These are phyloP conservation scores for Pichia californica DNA, from an alignment of 805 yeast species.

Conservation along the genomic window DNA sequence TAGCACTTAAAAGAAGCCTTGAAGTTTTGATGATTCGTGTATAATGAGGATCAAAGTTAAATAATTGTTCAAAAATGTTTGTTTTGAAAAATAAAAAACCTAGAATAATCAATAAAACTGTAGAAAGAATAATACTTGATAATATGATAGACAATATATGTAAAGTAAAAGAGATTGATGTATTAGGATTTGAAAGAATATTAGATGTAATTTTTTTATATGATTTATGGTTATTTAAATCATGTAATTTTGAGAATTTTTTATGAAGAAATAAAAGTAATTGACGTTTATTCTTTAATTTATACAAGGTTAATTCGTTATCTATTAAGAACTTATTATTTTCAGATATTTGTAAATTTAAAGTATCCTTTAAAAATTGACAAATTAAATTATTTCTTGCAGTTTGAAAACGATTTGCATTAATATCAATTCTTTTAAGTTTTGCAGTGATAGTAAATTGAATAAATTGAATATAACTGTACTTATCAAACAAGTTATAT, in stretches of 20 bases:
- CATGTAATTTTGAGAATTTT: neutral
- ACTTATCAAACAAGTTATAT: conserved; percentile 1
- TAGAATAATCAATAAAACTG: neutral
- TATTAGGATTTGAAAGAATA: too few relatives aligned
- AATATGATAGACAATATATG: neutral
- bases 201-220: too few relatives aligned
- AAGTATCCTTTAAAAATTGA: neutral
- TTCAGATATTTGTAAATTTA: neutral
- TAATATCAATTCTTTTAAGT: neutral
- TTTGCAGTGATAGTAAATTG: neutral
- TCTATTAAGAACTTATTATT: neutral
- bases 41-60: neutral
- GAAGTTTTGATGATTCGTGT: neutral
- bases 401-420: too few relatives aligned
- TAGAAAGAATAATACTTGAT: neutral
- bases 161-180: too few relatives aligned
- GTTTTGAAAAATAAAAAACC: conserved; percentile 1
- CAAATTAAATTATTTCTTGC: neutral
- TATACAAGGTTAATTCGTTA: neutral
- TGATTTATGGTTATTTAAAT: neutral
- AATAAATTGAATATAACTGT: conserved; percentile 4
- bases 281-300: conserved; percentile 11
- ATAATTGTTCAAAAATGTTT: neutral
- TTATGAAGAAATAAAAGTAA: conserved; percentile 4
- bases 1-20: neutral